Base-by-base conservation (phyloP, 495 filamentous ascomycete genomes). In the Friedmanniomyces endolithicus region DNA sequence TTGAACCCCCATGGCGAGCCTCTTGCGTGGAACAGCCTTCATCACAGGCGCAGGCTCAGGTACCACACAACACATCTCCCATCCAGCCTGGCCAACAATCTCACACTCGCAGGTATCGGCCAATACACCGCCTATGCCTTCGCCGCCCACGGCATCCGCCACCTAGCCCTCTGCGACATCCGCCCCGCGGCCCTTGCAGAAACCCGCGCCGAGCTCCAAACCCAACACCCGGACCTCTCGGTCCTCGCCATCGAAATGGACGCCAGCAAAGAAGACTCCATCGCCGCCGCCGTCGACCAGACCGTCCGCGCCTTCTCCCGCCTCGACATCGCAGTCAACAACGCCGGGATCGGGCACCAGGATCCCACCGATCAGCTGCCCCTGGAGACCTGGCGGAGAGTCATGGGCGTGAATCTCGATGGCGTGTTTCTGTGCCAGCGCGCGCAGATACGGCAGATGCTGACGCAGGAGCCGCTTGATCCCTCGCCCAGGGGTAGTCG, bases 361-460 rank as follows among this genome's bases (percentile, higher is more conserved):
- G 46, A 23, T 4, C 24, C 17, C 22, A 57, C 48, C 22, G 48
- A 37, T 17, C n/a, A 51, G 12, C 55, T 52, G 6, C 23, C 35
- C 2, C 43, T 57, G 1, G 40, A 51, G 11, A 14, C 39, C n/a
- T 57, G 47, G 47, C 55, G 41, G 4, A 66, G 66, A 33, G 70
- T 76, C 1, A 61, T 74, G 7, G 63, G 62, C 43, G 62, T 78
- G 29, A 77, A 78, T 47, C 63, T 74, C 51, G 74, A 67, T 1
- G 76, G 74, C 0, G 69, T 75, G 6, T 72, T 70, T 66, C 59
- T 76, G 3, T 73, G 74, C 46, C 71, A 75, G 55, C 68, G 70
- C 47, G 71, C 68, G 11, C 56, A 76, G 48, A 68, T 78, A 45
- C 65, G 64, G 49, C 71, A 75, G 60, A 77, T 79, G 74, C 49